Conservation (phyloP, 805 yeast genomes). For the Kodamaea neixiangensis region DNA sequence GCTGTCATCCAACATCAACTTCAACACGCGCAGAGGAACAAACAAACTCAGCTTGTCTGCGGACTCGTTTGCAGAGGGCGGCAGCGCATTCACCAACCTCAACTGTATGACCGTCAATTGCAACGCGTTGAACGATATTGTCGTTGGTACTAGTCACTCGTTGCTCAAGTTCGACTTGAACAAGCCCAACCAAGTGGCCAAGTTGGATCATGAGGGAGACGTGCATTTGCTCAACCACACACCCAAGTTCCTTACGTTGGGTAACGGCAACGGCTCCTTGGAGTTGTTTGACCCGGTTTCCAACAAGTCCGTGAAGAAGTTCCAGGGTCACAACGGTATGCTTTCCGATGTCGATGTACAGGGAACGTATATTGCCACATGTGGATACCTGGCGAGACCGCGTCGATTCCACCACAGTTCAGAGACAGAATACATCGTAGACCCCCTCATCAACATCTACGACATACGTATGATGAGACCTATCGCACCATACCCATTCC, state of each 20-base stretch:
- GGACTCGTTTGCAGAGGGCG: conserved; percentile 15
- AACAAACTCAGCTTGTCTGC: conserved; percentile 19
- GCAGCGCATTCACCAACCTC: conserved; percentile 13
- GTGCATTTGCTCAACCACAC: conserved; percentile 47
- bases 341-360: conserved; percentile 65
- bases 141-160: conserved; percentile 26
- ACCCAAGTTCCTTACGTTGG: conserved; percentile 57
- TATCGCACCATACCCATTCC: conserved; percentile 79
- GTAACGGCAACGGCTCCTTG: conserved; percentile 57
- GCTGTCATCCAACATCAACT: conserved; percentile 31
- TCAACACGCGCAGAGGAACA: conserved; percentile 38
- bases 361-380: conserved; percentile 70
- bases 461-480: conserved; percentile 75
- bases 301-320: conserved; percentile 48
- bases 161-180: conserved; percentile 37
- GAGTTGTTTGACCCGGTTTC: conserved; percentile 64
- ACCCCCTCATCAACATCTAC: conserved; percentile 80
- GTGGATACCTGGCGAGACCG: conserved; percentile 74
- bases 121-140: conserved; percentile 30
- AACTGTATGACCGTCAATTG: conserved; percentile 37
- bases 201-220: conserved; percentile 44
- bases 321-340: conserved; percentile 60
- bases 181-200: conserved; percentile 25
- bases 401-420: conserved; percentile 38
- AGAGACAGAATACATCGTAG: conserved; percentile 42